Evolutionary conservation across 306 rosid species (phyloP).

Genomic region (Quercus parvula): DNA sequence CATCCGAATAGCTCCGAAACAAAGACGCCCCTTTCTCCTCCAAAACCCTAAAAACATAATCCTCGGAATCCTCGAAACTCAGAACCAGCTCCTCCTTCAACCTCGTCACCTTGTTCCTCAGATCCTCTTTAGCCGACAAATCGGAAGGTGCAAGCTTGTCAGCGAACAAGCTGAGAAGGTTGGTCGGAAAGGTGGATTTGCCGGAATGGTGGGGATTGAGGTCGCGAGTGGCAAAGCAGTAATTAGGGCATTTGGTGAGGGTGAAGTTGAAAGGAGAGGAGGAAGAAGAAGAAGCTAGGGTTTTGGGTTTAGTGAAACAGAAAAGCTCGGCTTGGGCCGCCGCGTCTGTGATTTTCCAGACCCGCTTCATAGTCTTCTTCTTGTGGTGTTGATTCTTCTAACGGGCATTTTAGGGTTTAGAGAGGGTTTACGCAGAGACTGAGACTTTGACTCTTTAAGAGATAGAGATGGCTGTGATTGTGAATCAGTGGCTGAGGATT

Average conservation of each 20-base stretch:
- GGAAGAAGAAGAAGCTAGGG: constrained; percentile 1
- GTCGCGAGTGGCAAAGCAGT: constrained; percentile 15
- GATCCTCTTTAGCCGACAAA: not conserved
- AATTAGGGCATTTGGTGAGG: constrained; percentile 12
- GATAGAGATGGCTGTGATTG: too few relatives aligned
- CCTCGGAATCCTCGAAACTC: constrained; percentile 19
- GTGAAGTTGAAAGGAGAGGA: constrained; percentile 10
- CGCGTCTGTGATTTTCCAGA: constrained; percentile 46
- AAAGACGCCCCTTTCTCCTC: constrained; percentile 31
- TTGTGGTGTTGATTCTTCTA: not conserved
- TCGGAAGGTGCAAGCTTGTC: not conserved
- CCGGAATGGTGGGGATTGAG: constrained; percentile 13
- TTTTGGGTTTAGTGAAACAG: constrained; percentile 18
- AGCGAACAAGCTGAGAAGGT: constrained; percentile 29
- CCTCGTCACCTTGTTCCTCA: constrained; percentile 6
- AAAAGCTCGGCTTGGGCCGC: constrained; percentile 33
- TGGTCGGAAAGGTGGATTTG: not conserved
- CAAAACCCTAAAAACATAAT: constrained; percentile 24
- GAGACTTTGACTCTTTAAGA: not conserved
- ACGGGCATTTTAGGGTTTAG: constrained; percentile 26
- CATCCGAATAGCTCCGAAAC: constrained; percentile 9
- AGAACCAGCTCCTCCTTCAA: constrained; percentile 37
- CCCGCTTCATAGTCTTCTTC: constrained; percentile 47
- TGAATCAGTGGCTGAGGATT: too few relatives aligned
- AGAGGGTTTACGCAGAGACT: not conserved